Conservation (phyloP, 257 asterid species). For the Penstemon barbatus region DNA sequence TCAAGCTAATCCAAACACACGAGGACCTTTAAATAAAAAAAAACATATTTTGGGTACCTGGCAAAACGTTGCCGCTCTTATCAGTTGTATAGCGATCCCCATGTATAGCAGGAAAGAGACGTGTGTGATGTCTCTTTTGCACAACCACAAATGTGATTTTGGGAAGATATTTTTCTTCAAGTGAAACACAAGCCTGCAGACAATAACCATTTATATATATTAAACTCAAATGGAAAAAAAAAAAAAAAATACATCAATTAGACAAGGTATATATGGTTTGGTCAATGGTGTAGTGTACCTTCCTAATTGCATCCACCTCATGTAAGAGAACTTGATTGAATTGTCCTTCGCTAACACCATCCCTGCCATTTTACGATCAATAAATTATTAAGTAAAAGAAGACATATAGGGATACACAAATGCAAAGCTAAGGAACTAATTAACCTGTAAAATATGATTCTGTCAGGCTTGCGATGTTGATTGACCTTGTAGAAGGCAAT, state of each 20-base stretch:
- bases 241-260: not conserved
- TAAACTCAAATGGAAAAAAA: not conserved
- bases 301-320: slow-evolving; percentile 67
- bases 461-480: slow-evolving; percentile 37
- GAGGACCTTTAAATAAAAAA: no score
- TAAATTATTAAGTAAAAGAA: not conserved
- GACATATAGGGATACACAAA: no score
- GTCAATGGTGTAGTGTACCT: slow-evolving; percentile 35
- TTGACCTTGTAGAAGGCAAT: slow-evolving; percentile 46
- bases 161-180: slow-evolving; percentile 56
- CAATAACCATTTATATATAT: not conserved
- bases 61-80: slow-evolving; percentile 85
- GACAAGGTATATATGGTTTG: not conserved
- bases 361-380: slow-evolving; percentile 45
- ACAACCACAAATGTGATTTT: slow-evolving; percentile 75
- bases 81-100: slow-evolving; percentile 47
- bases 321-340: slow-evolving; percentile 64
- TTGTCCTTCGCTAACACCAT: slow-evolving; percentile 92
- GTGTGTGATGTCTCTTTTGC: slow-evolving; percentile 94
- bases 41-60: slow-evolving; percentile 43
- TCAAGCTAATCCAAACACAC: no score
- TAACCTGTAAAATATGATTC: slow-evolving; percentile 79
- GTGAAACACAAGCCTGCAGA: slow-evolving; percentile 65
- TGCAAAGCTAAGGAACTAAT: not conserved
- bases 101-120: slow-evolving; percentile 65